These are phyloP conservation scores for Rostrohypoxylon terebratum DNA, from an alignment of 495 filamentous ascomycete genomes.

Conservation along the genomic window DNA sequence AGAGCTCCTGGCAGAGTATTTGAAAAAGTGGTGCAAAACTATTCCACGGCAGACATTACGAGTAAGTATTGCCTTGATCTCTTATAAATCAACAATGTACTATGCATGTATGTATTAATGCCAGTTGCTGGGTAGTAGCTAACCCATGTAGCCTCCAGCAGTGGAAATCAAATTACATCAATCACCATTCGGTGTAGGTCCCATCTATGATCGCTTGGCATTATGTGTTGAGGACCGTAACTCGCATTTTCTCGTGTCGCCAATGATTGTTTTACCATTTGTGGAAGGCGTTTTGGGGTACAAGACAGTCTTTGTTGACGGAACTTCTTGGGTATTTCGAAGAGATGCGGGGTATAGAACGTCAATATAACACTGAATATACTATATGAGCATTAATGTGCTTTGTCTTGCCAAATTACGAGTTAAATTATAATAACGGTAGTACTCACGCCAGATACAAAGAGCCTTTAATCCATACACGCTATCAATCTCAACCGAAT, in stretches of 20 bases:
- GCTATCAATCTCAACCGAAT: no score
- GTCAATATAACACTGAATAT: no score
- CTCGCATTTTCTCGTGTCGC: slow-evolving; percentile 45
- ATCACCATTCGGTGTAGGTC: slow-evolving; percentile 53
- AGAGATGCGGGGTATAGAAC: slow-evolving; percentile 38
- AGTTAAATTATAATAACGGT: no score
- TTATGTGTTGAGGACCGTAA: slow-evolving; percentile 47
- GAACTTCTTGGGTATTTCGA: slow-evolving; percentile 41
- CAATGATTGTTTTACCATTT: slow-evolving; percentile 53
- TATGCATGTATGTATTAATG: neutral
- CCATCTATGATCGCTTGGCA: slow-evolving; percentile 52
- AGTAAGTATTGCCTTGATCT: slow-evolving; percentile 34
- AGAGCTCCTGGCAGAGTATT: slow-evolving; percentile 53
- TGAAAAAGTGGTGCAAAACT: slow-evolving; percentile 53
- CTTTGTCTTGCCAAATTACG: no score
- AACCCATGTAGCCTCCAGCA: slow-evolving; percentile 49
- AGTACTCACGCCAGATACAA: no score
- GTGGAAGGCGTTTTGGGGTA: slow-evolving; percentile 57
- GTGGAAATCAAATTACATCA: slow-evolving; percentile 52
- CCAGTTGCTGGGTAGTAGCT: neutral
- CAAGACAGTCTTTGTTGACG: slow-evolving; percentile 45
- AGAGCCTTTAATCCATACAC: no score
- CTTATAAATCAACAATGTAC: neutral
- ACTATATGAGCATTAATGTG: no score
- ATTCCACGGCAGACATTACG: slow-evolving; percentile 51